These are phyloP conservation scores for Xylaria bambusicola DNA, from an alignment of 495 filamentous ascomycete genomes.

Conservation along the genomic window DNA sequence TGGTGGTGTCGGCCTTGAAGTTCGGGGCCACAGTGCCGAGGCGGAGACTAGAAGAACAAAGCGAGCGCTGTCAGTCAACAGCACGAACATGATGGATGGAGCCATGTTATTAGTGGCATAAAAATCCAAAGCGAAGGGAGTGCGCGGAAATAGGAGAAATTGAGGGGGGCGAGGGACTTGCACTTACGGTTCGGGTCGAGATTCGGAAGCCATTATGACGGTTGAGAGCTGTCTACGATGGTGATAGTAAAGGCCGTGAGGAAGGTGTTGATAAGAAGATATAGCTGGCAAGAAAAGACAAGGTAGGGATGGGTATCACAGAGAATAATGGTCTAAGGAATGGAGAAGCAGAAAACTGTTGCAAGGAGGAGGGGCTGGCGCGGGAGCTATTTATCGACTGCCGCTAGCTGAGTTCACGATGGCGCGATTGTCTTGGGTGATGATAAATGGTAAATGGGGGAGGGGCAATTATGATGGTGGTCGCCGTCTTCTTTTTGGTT, in stretches of 20 bases:
- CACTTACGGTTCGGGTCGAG: conserved; percentile 31
- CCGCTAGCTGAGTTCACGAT: conserved; percentile 12
- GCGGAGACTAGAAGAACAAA: conserved; percentile 61
- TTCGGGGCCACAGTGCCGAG: conserved; percentile 88
- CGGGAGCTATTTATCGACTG: conserved; percentile 23
- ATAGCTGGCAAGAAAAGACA: conserved; percentile 21
- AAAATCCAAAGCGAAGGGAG: too few relatives aligned
- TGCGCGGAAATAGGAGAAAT: too few relatives aligned
- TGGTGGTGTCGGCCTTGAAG: conserved; percentile 91
- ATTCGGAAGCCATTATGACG: conserved; percentile 30
- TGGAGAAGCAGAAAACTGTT: conserved; percentile 4
- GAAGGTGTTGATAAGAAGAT: background rate
- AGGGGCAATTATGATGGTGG: background rate
- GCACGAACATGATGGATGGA: background rate
- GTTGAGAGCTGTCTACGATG: conserved; percentile 4
- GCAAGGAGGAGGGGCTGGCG: conserved; percentile 16
- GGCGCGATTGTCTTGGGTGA: conserved; percentile 13
- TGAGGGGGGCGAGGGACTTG: background rate
- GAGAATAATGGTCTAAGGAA: conserved; percentile 10
- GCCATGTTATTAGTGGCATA: background rate
- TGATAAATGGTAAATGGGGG: conserved; percentile 8
- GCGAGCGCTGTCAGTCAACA: conserved; percentile 12
- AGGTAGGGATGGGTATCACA: conserved; percentile 13
- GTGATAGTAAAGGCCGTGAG: background rate
- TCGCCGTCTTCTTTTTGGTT: background rate